Base-by-base conservation (phyloP, 192 early-diverging fungal genomes). In the Paraglomus brasilianum region DNA sequence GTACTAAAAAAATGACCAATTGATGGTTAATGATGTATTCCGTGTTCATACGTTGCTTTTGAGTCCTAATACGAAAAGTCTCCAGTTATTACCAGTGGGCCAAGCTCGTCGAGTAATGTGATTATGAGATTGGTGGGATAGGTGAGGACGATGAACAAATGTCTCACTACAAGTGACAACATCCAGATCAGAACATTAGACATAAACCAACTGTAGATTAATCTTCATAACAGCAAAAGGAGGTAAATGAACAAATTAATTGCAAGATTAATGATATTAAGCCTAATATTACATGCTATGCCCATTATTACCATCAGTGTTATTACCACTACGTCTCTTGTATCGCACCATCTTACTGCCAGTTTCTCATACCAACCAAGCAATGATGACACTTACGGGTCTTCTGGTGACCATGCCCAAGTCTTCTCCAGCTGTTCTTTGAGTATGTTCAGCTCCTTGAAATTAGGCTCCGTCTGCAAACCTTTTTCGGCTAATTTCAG, bases 401-500 rank as follows among this genome's bases (percentile, higher is more conserved):
- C 24, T 15, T 57, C 55, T n/a, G 47, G 47, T 39, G 22, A 42
- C 46, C 24, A 57, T 24, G 58, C 53, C 67, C 67, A 69, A 5
- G 67, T 69, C 11, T 47, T 24, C 19, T 57, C 24, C 13, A 69
- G 50, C 46, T 69, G 66, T 9, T 8, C 17, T 69, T 46, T 57
- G n/a, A 69, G 46, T 56, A 57, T 51, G 38, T 57, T 57, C 10
- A 69, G 43, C 21, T 45, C 9, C 10, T 6, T 8, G 47, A 57
- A 57, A 9, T 69, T 40, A 57, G 67, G 53, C 21, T 69, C 67
- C 11, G 38, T 22, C 15, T 38, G 44, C 24, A 69, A 45, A 5
- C 67, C 67, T 64, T 64, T 64, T 49, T 64, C 62, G 11, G 49
- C 22, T 64, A 39, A 14, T 15, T 47, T 21, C 8, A 64, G 11